A percentile compares a stretch with the other conserved stretches of the same genome.
Evolutionary conservation across 176 grass and related monocot species (phyloP).

Genomic region (Avena atlantica): DNA sequence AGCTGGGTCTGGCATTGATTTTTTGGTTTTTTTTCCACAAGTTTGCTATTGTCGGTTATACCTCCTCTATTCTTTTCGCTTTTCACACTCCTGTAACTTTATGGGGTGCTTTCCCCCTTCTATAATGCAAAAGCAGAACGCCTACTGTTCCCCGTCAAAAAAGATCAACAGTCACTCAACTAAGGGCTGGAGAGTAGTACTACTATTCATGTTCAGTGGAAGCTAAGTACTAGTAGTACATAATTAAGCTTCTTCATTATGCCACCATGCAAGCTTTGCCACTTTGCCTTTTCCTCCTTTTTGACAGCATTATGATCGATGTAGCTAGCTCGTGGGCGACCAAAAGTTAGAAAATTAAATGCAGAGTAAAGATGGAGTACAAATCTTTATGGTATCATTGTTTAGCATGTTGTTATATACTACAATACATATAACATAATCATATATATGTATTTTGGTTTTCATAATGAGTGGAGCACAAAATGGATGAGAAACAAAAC

Average conservation of each 20-base stretch:
- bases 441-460: not conserved
- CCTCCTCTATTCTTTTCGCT: no score
- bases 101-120: no score
- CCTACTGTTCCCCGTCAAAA: no score
- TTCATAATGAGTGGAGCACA: not conserved
- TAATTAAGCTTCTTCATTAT: not conserved
- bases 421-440: not conserved
- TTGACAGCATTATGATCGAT: not conserved
- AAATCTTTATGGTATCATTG: not conserved
- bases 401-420: not conserved
- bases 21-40: no score
- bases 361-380: not conserved
- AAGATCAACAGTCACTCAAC: not conserved
- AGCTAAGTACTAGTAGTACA: not conserved
- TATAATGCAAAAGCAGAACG: no score
- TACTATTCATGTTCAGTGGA: not conserved
- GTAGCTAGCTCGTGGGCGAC: not conserved
- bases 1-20: no score
- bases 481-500: not conserved
- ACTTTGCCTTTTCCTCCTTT: not conserved
- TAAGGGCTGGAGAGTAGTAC: not conserved
- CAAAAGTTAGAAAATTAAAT: not conserved
- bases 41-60: no score
- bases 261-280: not conserved
- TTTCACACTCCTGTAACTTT: no score